Percentiles rank a stretch among this genome's conserved stretches.
phyloP scores from a whole-genome alignment of 805 yeast genomes.

The Barnettozyma sp. region DNA sequence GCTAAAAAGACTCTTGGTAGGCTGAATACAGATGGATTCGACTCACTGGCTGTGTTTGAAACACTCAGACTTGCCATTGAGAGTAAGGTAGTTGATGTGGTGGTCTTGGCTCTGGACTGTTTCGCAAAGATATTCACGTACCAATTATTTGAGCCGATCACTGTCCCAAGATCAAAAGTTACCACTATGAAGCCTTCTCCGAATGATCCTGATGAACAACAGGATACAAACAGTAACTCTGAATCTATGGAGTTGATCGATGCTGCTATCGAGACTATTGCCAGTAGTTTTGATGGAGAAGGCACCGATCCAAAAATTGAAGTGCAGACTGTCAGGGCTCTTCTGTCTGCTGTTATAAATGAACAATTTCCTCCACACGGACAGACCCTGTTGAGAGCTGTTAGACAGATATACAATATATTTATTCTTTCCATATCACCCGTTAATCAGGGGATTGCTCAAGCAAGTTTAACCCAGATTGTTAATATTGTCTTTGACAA shows the following conservation, averaged over 20 bases:
- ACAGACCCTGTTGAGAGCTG: slow-evolving; percentile 77
- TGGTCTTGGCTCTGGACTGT: slow-evolving; percentile 72
- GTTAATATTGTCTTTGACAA: slow-evolving; percentile 81
- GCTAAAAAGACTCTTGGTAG: slow-evolving; percentile 28
- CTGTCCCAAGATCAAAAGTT: slow-evolving; percentile 41
- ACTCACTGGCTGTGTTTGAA: slow-evolving; percentile 58
- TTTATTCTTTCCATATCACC: slow-evolving; percentile 79
- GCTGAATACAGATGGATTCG: slow-evolving; percentile 28
- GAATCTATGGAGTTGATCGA: slow-evolving; percentile 57
- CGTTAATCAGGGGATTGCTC: slow-evolving; percentile 88
- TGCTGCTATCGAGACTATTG: slow-evolving; percentile 76
- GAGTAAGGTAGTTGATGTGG: slow-evolving; percentile 54
- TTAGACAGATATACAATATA: slow-evolving; percentile 88
- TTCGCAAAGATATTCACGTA: slow-evolving; percentile 86
- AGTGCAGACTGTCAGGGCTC: slow-evolving; percentile 85
- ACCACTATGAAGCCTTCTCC: slow-evolving; percentile 24
- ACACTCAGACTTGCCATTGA: slow-evolving; percentile 75
- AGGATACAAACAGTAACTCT: slow-evolving; percentile 28
- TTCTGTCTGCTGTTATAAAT: slow-evolving; percentile 80
- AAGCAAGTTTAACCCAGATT: slow-evolving; percentile 89
- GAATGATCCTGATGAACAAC: slow-evolving; percentile 15
- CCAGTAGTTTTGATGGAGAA: slow-evolving; percentile 85
- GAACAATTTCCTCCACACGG: slow-evolving; percentile 86
- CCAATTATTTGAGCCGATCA: slow-evolving; percentile 58
- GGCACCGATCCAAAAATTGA: slow-evolving; percentile 86